Base-by-base conservation (phyloP, 2,329 filamentous ascomycete species). In the Ophiostoma novo-ulmi region DNA sequence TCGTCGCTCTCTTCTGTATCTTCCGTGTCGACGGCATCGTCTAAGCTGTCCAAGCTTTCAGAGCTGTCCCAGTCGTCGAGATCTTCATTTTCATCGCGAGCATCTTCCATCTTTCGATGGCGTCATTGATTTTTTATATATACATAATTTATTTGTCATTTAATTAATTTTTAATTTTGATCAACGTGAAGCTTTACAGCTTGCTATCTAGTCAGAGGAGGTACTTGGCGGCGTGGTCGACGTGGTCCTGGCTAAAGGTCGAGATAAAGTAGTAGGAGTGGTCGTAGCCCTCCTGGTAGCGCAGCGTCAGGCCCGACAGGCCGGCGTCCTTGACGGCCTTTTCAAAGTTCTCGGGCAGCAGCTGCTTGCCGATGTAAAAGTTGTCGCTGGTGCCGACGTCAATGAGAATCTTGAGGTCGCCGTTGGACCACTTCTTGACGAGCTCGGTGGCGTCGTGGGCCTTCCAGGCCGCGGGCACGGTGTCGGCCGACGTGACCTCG, bases 241-340 rank as follows among this genome's bases (percentile, higher is more conserved):
- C 86, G 80, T 99, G 95, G 76, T 98, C 94, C 77, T 92, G 90
- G 63, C 90, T 87, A 79, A 99, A 99, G 20, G 88, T 89, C 48
- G 94, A 90, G 84, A 99, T 96, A 81, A 97, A 97, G 81, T 89
- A 99, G 83, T 99, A 99, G 73, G 93, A 97, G 82, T 99, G 95
- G 80, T 99, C 95, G 78, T 99, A 98, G 73, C 89, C 93, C 73
- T 91, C 85, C 79, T 97, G 94, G 83, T 94, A 95, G 77, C 94
- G 87, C 74, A 98, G 81, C 70, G 87, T 87, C 73, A 97, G 82
- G 11, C 91, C 91, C 72, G 87, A 82, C 69, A 93, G 85, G 26
- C 92, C 92, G 36, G 88, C 87, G 74, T 91, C 89, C 81, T 92
- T 89, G 72, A 89, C 93, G 14, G 91, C 94, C 76, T 88, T 85